Evolutionary conservation across 257 asterid genomes (phyloP), one percentile per base, ranked within the genome.

Genomic region (Solanum bulbocastanum): DNA sequence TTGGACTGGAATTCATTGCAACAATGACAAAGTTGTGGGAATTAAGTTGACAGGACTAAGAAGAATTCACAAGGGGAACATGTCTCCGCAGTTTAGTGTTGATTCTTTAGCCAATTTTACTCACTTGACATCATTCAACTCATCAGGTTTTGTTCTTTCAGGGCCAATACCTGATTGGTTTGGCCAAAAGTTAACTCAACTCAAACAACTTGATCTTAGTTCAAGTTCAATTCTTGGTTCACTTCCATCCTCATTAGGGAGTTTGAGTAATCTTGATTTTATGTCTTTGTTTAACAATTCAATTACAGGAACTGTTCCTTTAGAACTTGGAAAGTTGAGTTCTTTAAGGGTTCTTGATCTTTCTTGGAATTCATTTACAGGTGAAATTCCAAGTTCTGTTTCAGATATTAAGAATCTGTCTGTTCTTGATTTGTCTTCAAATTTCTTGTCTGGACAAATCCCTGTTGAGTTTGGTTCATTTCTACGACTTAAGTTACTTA

Each of bases 111-210:
- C 90, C 62, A 87, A 65, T 65, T 91, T 96, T 14, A 84, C 92
- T 13, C 39, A 62, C 10, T 75, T 96, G 32, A 86, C 89, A 40
- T 22, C 88, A 18, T 94, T 96, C 84, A 94, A 91, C 81, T 92
- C 98, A 11, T 93, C 98, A 3, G 91, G 95, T 56, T 96, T 96
- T 88, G 79, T 33, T 13, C 94, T 95, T 5, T 88, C 88, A 0
- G 98, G 98, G 46, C 62, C 88, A 35, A 95, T 94, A 88, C 98
- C 98, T 14, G 90, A 86, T 2, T 94, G 94, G 97, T 90, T 95
- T 13, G 98, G 97, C 44, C 86, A 72, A n/a, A 89, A 87, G 79
- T 76, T 94, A 4, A 86, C 36, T 39, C 84, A 93, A 30, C 93
- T 95, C 25, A 88, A 89, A 91, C 91, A 91, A 84, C 95, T 95